Evolutionary conservation across 2,329 filamentous ascomycete species (phyloP), one percentile per base, ranked within the genome.

Genomic region (Botryotinia narcissicola): DNA sequence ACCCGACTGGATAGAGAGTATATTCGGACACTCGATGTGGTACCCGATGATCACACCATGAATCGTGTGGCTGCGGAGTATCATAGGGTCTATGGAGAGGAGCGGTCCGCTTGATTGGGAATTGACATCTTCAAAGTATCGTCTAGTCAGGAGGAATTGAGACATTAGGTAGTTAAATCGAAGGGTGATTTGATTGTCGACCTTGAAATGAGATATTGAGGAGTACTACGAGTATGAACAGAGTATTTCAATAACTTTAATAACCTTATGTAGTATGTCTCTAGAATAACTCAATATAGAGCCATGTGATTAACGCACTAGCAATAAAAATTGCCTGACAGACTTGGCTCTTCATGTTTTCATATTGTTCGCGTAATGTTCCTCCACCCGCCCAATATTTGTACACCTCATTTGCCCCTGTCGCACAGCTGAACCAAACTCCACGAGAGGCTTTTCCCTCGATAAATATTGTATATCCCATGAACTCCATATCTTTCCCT

Each of bases 1-100:
- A n/a, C n/a, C n/a, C n/a, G n/a, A n/a, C 25, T 72, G 61, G 46
- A 67, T 20, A 40, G 63, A 35, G 70, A 67, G 29, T 63, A 71
- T 71, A 63, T 71, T 51, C 69, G 32, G 29, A 54, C 40, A 1
- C 69, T 71, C 16, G 69, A 71, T 48, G n/a, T 62, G 29, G 69
- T 51, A 29, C 69, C 57, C 2, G 29, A 57, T 18, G 12, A 25
- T 8, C 10, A 32, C 16, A 48, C 48, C 35, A 68, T 72, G 37
- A 16, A 59, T 46, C 25, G 48, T 25, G 61, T 72, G 54, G 48
- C 70, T 37, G 59, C 10, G 10, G 32, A 71, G 22, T 71, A 32
- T 32, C 59, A 57, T 2, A 42, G 61, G 12, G 20, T 37, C 1
- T 51, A 71, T 44, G 61, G 61, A 48, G 70, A 71, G n/a, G 40